phyloP scores from a whole-genome alignment of 129 eudicot genomes.

The Saposhnikovia divaricata region DNA sequence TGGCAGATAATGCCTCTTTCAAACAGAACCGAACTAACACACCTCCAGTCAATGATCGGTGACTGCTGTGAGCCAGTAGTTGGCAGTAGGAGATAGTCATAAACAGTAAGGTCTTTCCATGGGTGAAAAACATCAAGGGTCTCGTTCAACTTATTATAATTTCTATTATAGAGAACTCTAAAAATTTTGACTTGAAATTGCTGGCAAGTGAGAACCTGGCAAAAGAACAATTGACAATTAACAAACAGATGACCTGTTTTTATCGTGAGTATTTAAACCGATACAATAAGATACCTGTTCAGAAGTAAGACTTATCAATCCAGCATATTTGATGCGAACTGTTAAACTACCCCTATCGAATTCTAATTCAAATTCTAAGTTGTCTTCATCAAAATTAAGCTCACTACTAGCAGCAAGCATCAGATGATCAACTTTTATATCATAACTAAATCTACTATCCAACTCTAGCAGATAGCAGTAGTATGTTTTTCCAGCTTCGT shows the following conservation, averaged over 20 bases:
- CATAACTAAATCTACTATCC: conserved; percentile 16
- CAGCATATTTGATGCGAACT: conserved; percentile 22
- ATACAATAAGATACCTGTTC: conserved; percentile 25
- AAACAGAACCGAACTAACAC: conserved; percentile 35
- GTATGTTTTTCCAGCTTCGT: conserved; percentile 12
- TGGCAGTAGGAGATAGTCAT: conserved; percentile 76
- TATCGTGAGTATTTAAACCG: neutral
- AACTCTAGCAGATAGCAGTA: conserved; percentile 40
- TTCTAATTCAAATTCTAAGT: conserved; percentile 21
- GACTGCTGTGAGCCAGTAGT: conserved; percentile 12
- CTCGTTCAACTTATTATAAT: conserved; percentile 22
- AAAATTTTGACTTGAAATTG: conserved; percentile 18
- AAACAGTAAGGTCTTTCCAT: conserved; percentile 4
- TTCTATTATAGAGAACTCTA: conserved; percentile 38
- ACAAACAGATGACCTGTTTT: neutral
- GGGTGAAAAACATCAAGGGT: conserved; percentile 1
- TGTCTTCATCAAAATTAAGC: conserved; percentile 26
- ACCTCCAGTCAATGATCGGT: conserved; percentile 45
- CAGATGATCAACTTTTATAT: conserved; percentile 22
- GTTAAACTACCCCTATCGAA: conserved; percentile 25
- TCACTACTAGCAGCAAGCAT: conserved; percentile 30
- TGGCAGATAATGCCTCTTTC: neutral
- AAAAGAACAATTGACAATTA: neutral
- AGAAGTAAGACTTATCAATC: conserved; percentile 18
- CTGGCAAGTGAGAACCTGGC: conserved; percentile 22